These are phyloP conservation scores for Monosporascus sp. DNA, from an alignment of 2,329 filamentous ascomycete genomes.

Conservation along the genomic window DNA sequence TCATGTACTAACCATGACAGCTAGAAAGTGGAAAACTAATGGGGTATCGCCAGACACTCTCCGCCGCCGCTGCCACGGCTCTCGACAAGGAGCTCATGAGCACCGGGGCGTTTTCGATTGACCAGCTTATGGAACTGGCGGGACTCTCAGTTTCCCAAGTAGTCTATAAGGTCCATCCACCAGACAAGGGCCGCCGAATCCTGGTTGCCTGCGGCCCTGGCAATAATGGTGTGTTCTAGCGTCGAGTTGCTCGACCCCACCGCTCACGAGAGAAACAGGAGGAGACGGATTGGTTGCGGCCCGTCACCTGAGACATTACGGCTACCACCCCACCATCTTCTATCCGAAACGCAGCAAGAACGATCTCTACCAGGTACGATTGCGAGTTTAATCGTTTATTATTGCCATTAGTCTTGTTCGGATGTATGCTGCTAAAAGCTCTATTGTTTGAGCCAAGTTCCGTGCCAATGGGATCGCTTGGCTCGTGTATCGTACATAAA, in stretches of 20 bases:
- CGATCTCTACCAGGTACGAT: slow-evolving; percentile 73
- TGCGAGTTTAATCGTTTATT: background rate
- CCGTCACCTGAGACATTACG: slow-evolving; percentile 85
- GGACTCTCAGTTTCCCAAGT: slow-evolving; percentile 90
- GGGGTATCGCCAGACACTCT: slow-evolving; percentile 60
- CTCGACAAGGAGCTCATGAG: slow-evolving; percentile 95
- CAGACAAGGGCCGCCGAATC: slow-evolving; percentile 62
- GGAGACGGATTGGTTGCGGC: slow-evolving; percentile 94
- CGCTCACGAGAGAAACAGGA: slow-evolving; percentile 43
- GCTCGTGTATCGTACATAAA: background rate
- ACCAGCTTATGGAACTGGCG: slow-evolving; percentile 95
- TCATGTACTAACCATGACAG: background rate
- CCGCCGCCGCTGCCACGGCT: slow-evolving; percentile 79
- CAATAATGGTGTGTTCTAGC: slow-evolving; percentile 52
- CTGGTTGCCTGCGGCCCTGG: slow-evolving; percentile 88
- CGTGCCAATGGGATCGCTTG: background rate
- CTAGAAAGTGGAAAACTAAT: no score
- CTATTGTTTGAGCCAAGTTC: no score
- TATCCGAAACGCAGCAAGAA: slow-evolving; percentile 91
- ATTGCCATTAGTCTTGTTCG: no score
- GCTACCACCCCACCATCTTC: slow-evolving; percentile 83
- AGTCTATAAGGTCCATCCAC: slow-evolving; percentile 84
- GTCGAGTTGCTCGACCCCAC: background rate
- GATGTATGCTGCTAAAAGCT: no score
- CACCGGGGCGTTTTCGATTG: slow-evolving; percentile 79